Percentiles rank a stretch among this genome's conserved stretches.
Evolutionary conservation across 2,329 filamentous ascomycete genomes (phyloP).

Genomic region (Penicillium occitanis): DNA sequence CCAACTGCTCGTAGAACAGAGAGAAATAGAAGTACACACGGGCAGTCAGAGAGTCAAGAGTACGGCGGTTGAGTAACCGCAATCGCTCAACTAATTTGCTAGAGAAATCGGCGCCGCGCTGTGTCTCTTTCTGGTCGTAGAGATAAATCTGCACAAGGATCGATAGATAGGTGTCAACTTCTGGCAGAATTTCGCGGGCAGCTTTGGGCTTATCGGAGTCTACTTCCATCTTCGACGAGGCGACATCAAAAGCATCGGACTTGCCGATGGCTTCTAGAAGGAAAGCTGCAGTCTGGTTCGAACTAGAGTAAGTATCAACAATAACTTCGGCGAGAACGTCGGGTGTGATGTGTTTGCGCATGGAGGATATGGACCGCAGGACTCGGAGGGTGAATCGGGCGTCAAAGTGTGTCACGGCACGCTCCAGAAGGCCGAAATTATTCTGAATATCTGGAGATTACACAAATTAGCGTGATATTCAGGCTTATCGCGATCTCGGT

Average conservation of each 20-base stretch:
- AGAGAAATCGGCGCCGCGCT: constrained; percentile 82
- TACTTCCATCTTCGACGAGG: constrained; percentile 69
- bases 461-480: neutral
- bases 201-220: constrained; percentile 67
- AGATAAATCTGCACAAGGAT: constrained; percentile 85
- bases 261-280: constrained; percentile 70
- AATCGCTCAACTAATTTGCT: constrained; percentile 78
- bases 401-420: constrained; percentile 90
- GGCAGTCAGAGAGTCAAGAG: constrained; percentile 86
- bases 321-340: constrained; percentile 80
- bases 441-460: constrained; percentile 76
- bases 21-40: constrained; percentile 99
- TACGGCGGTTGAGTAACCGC: constrained; percentile 86
- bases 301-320: constrained; percentile 72
- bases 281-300: constrained; percentile 65
- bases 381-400: constrained; percentile 92
- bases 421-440: constrained; percentile 89
- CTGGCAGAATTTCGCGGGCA: constrained; percentile 74
- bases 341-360: constrained; percentile 84
- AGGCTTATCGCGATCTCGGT: neutral
- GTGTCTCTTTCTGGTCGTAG: constrained; percentile 78
- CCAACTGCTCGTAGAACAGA: constrained; percentile 88
- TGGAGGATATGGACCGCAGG: constrained; percentile 89
- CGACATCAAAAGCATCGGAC: constrained; percentile 63
- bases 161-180: constrained; percentile 84